Evolutionary conservation across 1,139 yeast species (phyloP).

Genomic region (Taiozyma sp.): DNA sequence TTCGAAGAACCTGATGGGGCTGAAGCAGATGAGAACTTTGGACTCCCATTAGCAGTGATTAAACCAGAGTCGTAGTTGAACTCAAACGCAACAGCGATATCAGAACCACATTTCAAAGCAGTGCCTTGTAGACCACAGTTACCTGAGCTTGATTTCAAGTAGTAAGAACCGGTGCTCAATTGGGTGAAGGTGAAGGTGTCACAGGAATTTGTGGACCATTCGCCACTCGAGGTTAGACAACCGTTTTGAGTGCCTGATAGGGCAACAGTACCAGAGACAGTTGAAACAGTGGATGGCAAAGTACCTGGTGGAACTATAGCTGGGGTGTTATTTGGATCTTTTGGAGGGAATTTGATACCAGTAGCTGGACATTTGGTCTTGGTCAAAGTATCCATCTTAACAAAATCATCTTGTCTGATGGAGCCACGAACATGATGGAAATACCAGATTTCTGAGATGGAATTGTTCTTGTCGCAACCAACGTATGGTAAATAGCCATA

Average conservation of each 20-base stretch:
- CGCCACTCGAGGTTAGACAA: neutral
- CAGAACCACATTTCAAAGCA: neutral
- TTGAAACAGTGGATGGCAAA: neutral
- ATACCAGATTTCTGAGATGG: constrained; percentile 82
- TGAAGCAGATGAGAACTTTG: neutral
- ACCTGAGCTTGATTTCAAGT: neutral
- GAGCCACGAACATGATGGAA: constrained; percentile 74
- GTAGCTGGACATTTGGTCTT: constrained; percentile 55
- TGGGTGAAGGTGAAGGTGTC: constrained; percentile 2
- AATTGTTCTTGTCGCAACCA: constrained; percentile 59
- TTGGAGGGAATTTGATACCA: constrained; percentile 63
- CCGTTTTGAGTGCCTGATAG: neutral
- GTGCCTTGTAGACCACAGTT: neutral
- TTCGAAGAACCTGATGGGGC: neutral
- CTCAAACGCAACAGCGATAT: neutral
- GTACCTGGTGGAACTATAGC: neutral
- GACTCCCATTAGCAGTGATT: neutral
- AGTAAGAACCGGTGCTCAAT: constrained; percentile 1
- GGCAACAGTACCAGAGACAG: neutral
- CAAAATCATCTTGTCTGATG: constrained; percentile 54
- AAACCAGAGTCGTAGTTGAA: constrained; percentile 1
- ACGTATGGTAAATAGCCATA: constrained; percentile 59
- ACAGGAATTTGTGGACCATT: constrained; percentile 1
- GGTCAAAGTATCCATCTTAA: constrained; percentile 52
- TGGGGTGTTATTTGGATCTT: constrained; percentile 40